Conservation (phyloP, 306 rosid species). For the Ceratonia siliqua region DNA sequence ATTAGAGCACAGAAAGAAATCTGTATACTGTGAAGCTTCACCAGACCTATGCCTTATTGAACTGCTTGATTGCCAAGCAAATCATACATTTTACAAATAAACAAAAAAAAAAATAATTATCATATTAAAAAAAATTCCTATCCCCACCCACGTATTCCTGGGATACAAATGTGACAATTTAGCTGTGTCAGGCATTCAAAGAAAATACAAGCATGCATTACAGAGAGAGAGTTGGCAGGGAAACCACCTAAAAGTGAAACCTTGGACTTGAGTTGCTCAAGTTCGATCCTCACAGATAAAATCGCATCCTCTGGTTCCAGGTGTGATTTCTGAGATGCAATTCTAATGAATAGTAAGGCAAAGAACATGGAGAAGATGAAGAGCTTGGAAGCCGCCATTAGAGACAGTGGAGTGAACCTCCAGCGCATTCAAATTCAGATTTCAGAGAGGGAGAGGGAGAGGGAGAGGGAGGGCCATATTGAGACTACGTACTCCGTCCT, state of each 20-base stretch:
- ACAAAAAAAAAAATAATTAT: background rate
- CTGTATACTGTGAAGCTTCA: background rate
- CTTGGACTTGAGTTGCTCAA: slow-evolving; percentile 30
- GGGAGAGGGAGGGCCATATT: background rate
- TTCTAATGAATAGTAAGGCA: background rate
- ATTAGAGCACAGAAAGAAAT: too few relatives aligned
- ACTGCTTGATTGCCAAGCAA: background rate
- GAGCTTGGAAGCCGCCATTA: slow-evolving; percentile 13
- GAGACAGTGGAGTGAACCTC: background rate
- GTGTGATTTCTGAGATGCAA: background rate
- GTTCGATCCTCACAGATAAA: slow-evolving; percentile 18
- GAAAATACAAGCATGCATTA: background rate
- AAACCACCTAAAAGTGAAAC: slow-evolving; percentile 29
- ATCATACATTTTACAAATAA: background rate
- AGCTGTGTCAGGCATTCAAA: background rate
- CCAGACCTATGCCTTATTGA: background rate
- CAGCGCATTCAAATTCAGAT: background rate
- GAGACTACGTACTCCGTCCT: too few relatives aligned
- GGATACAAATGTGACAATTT: background rate
- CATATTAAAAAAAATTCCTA: background rate
- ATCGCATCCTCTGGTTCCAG: background rate
- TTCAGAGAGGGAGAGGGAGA: too few relatives aligned
- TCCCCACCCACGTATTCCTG: background rate
- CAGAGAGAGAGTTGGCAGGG: background rate
- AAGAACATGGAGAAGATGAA: slow-evolving; percentile 12